Evolutionary conservation across 805 yeast genomes (phyloP), one percentile per base, ranked within the genome.

Genomic region (Lipomyces sp.): DNA sequence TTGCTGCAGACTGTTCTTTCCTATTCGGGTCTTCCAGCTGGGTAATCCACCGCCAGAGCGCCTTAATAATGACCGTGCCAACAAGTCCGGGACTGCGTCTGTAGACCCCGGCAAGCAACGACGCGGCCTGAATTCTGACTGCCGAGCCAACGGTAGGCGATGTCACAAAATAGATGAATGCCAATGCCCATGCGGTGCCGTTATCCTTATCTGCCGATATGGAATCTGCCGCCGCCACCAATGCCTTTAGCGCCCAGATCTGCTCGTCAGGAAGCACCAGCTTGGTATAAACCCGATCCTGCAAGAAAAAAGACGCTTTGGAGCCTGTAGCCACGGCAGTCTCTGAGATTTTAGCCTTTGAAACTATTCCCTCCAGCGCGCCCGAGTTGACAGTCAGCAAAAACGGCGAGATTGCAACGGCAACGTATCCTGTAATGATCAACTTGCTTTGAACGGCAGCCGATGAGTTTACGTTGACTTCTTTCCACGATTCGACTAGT

Each of bases 351-450:
- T 41, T 40, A 8, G 61, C 16, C 35, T 45, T 51, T n/a, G 39
- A 19, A 14, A 46, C 8, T 6, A 34, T 18, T 28, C 39, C n/a
- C 3, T 63, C 62, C 4, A 65, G 64, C 4, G 62, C 62, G 10
- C 68, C 59, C 2, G 51, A 55, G 14, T 59, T 58, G 6, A 47
- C 32, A 2, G 23, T 24, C 8, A 29, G 39, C 8, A 73, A 31
- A 2, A 58, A 43, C 50, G 51, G 47, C 38, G 60, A 57, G 23
- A 63, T 34, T 53, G 60, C 53, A 53, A 72, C 57, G 2, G 76
- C 66, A 2, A 82, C 81, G 62, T 78, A 82, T 2, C 82, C 80
- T 43, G 79, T 75, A 2, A 75, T 66, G 16, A 82, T 74, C 8
- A 77, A 70, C 64, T 79, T 75, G 64, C 72, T 76, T 38, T 79